phyloP scores from a whole-genome alignment of 1,284 basidiomycete species.

The Wallemia hederae region DNA sequence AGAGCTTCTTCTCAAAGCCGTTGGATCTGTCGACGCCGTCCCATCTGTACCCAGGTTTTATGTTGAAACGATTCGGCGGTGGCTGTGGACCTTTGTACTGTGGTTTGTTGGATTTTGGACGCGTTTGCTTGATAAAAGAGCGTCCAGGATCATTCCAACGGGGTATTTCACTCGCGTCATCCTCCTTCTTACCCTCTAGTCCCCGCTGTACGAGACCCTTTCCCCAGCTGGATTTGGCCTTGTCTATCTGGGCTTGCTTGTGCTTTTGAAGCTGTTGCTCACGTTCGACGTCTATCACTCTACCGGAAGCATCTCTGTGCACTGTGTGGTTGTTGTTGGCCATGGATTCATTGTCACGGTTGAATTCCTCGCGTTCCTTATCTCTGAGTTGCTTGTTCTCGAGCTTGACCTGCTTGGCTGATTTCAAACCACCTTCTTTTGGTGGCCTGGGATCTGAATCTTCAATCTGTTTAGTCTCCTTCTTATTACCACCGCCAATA shows the following conservation, averaged over 20 bases:
- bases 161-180: not conserved
- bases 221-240: not conserved
- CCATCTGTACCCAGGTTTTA: slow-evolving; percentile 15
- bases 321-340: not conserved
- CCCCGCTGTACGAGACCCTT: not conserved
- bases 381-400: not conserved
- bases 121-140: not conserved
- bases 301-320: not conserved
- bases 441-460: not conserved
- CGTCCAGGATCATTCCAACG: not conserved
- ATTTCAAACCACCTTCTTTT: not conserved
- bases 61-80: slow-evolving; percentile 14
- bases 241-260: not conserved
- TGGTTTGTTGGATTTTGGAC: slow-evolving; percentile 3
- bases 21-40: slow-evolving; percentile 13
- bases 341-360: not conserved
- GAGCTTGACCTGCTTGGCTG: not conserved
- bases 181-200: too few relatives aligned
- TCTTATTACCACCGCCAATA: not conserved
- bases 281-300: not conserved
- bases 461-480: not conserved
- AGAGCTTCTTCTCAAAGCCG: slow-evolving; percentile 13
- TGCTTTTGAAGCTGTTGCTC: not conserved
- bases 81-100: slow-evolving; percentile 14
- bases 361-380: not conserved